phyloP scores from a whole-genome alignment of 2,329 filamentous ascomycete genomes.

The Neofusicoccum sp. region DNA sequence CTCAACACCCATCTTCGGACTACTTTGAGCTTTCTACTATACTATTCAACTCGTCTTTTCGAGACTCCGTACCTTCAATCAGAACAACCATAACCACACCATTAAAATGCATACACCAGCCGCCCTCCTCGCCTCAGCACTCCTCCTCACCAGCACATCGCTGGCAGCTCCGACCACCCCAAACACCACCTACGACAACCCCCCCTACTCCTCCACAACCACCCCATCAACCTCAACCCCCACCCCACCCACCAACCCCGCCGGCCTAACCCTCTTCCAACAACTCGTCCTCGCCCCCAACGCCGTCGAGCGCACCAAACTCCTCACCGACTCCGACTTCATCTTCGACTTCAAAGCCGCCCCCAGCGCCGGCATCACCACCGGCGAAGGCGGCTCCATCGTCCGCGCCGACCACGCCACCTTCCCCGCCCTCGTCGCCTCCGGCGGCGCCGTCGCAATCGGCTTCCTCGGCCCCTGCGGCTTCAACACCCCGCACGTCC shows the following conservation, averaged over 20 bases:
- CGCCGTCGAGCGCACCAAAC: slow-evolving; percentile 14
- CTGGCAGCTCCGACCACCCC: no score
- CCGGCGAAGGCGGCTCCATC: slow-evolving; percentile 17
- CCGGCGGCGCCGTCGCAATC: slow-evolving; percentile 14
- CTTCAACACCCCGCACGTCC: slow-evolving; percentile 55
- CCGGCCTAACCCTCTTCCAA: neutral
- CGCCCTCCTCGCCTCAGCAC: no score
- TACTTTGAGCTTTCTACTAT: no score
- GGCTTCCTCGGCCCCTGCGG: slow-evolving; percentile 19
- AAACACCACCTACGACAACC: no score
- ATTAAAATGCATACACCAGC: no score
- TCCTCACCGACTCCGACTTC: slow-evolving; percentile 16
- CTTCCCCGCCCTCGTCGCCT: slow-evolving; percentile 16
- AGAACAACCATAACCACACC: no score
- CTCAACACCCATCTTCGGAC: no score
- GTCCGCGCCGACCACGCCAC: slow-evolving; percentile 12
- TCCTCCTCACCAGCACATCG: no score
- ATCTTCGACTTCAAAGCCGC: slow-evolving; percentile 19
- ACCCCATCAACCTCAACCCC: no score
- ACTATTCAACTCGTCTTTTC: no score
- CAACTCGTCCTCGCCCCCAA: slow-evolving; percentile 5
- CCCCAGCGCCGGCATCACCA: slow-evolving; percentile 1
- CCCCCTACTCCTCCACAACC: no score
- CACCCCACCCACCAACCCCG: neutral
- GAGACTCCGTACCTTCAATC: no score